Percentiles rank a stretch among this genome's conserved stretches.
Evolutionary conservation across 225 moss, liverwort and hornwort genomes (phyloP).

Genomic region (Marchantia paleacea): DNA sequence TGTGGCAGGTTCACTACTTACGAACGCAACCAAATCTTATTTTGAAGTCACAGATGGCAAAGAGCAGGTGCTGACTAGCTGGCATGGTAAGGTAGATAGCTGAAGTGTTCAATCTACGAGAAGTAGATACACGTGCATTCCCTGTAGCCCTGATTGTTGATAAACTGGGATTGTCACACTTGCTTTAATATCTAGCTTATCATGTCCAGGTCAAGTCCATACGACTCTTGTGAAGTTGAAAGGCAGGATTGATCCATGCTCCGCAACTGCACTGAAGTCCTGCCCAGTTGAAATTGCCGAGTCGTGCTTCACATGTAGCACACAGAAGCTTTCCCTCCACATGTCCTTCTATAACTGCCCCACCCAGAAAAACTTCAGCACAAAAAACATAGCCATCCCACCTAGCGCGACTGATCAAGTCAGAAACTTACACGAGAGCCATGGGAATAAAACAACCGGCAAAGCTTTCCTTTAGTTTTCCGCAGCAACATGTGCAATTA

Average conservation of each 20-base stretch:
- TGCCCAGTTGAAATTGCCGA: conserved; percentile 97
- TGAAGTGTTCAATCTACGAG: not conserved
- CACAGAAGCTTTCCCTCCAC: conserved; percentile 90
- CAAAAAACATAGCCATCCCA: not conserved
- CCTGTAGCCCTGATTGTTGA: not conserved
- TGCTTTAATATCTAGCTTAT: conserved; percentile 19
- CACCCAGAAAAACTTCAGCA: not conserved
- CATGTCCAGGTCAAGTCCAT: conserved; percentile 58
- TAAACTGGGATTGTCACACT: not conserved
- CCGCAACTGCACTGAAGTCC: conserved; percentile 99
- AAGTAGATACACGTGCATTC: not conserved
- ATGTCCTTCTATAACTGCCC: conserved; percentile 66
- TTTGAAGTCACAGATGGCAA: not conserved
- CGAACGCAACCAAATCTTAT: not conserved
- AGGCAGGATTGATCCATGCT: conserved; percentile 94
- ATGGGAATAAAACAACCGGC: not conserved
- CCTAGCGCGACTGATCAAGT: not conserved
- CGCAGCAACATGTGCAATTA: not conserved
- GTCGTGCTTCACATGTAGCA: conserved; percentile 75
- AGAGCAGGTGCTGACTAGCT: not conserved
- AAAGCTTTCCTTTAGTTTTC: not conserved
- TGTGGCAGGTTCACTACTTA: not conserved
- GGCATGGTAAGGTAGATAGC: not conserved
- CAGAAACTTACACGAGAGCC: not conserved
- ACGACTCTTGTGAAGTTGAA: conserved; percentile 92